These are phyloP conservation scores for Sclerotinia nivalis DNA, from an alignment of 2,329 filamentous ascomycete genomes.

Conservation along the genomic window DNA sequence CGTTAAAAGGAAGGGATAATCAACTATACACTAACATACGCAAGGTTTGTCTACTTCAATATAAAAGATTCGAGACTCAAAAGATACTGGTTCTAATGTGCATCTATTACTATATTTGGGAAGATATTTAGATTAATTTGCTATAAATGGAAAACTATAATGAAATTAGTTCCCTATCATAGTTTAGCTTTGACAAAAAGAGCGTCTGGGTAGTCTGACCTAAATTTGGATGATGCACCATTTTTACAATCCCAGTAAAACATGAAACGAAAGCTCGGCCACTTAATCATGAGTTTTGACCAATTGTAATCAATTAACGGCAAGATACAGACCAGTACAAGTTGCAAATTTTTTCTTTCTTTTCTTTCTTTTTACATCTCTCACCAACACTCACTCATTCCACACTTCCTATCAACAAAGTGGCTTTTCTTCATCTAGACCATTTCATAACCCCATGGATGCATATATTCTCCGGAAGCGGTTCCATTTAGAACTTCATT, in stretches of 20 bases:
- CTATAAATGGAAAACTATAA: neutral
- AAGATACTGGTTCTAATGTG: neutral
- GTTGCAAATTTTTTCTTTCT: no score
- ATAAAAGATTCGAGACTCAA: neutral
- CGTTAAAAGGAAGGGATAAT: neutral
- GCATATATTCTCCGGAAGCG: slow-evolving; percentile 7
- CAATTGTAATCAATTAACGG: slow-evolving; percentile 3
- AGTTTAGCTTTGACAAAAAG: neutral
- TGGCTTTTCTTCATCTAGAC: neutral
- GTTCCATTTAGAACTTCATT: slow-evolving; percentile 6
- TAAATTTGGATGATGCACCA: slow-evolving; percentile 12
- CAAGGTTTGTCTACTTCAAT: no score
- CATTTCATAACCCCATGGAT: neutral
- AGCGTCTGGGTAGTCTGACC: neutral
- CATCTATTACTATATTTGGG: neutral
- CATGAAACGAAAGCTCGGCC: slow-evolving; percentile 22
- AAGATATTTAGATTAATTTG: neutral
- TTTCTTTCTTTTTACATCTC: neutral
- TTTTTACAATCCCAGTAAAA: slow-evolving; percentile 20
- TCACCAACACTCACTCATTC: neutral
- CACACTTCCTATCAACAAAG: neutral
- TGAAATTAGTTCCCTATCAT: neutral
- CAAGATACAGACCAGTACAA: neutral
- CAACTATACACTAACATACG: neutral
- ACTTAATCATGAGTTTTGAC: neutral